Conservation (phyloP, 1,284 basidiomycete genomes). For the Trametes polyzona region DNA sequence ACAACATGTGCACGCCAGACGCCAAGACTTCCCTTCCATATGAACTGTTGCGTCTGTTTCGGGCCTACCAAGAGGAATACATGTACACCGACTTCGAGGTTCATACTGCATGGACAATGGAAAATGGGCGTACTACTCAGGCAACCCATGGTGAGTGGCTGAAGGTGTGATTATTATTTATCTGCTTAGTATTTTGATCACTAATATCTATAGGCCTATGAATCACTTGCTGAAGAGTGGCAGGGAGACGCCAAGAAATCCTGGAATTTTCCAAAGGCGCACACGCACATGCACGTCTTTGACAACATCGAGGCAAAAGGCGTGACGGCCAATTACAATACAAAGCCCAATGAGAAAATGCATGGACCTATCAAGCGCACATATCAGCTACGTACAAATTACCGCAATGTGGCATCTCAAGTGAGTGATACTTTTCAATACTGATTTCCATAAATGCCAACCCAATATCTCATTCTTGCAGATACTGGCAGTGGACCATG, state of each 20-base stretch:
- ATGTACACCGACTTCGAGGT: constrained; percentile 22
- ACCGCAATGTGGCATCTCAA: constrained; percentile 31
- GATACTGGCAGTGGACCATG: constrained; percentile 23
- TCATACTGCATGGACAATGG: constrained; percentile 28
- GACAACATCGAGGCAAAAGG: constrained; percentile 32
- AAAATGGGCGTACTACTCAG: neutral
- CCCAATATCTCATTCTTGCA: constrained; percentile 1
- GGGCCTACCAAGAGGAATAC: constrained; percentile 22
- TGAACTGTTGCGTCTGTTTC: constrained; percentile 21
- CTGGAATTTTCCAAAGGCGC: constrained; percentile 33
- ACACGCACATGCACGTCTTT: constrained; percentile 24
- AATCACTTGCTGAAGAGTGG: neutral
- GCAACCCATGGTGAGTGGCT: neutral
- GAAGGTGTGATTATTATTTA: too few species aligned
- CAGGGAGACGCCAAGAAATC: constrained; percentile 19
- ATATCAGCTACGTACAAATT: constrained; percentile 34
- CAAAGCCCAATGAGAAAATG: constrained; percentile 31
- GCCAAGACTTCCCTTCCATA: constrained; percentile 4
- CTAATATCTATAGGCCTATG: neutral
- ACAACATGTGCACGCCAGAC: constrained; percentile 15
- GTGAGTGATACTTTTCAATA: too few species aligned
- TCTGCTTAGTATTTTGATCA: neutral
- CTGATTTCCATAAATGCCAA: too few species aligned
- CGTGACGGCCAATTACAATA: constrained; percentile 23
- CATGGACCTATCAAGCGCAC: constrained; percentile 31